Base-by-base conservation (phyloP, 371 early-diverging fungal genomes). In the Mucor mucedo region DNA sequence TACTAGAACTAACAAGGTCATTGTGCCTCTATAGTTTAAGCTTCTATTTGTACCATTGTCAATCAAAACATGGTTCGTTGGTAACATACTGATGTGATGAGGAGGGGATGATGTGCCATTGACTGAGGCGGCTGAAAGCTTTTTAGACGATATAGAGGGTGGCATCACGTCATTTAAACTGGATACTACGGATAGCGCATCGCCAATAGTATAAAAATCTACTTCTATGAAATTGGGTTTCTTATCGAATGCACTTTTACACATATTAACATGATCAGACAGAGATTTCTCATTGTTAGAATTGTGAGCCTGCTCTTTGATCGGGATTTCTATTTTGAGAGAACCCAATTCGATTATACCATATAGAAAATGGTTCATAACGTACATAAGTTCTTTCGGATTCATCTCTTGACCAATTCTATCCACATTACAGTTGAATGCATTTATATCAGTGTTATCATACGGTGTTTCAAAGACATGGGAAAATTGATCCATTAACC, bases 191-290 rank as follows among this genome's bases (percentile, higher is more conserved):
- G 68, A 48, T 52, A 85, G 60, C 1, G 81, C 38, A 14, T 72
- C 70, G 7, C 91, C 91, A 5, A 76, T 62, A 9, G 87, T 81
- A 62, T 89, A 92, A 70, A 86, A 92, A 66, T 92, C 93, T 2
- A 91, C 90, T 5, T 90, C 83, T 6, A 92, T 71, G 74, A 84
- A 92, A 65, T 76, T 91, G 10, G 90, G 88, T 40, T 77, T 79
- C 30, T 73, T 76, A 14, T 54, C 57, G 42, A 84, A 81, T 5
- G 64, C 63, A 13, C 41, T 16, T 13, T 54, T 68, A 50, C 87
- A 86, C 7, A 69, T 70, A 29, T 70, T 69, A 16, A 63, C 63
- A 52, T 87, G 84, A 1, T 58, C 29, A 9, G 45, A 30, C 6
- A 87, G 59, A 0, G 70, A 65, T 30, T 35, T 35, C 5, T 75